phyloP scores from a whole-genome alignment of 2,329 filamentous ascomycete genomes.

The Colletotrichum higginsianum region DNA sequence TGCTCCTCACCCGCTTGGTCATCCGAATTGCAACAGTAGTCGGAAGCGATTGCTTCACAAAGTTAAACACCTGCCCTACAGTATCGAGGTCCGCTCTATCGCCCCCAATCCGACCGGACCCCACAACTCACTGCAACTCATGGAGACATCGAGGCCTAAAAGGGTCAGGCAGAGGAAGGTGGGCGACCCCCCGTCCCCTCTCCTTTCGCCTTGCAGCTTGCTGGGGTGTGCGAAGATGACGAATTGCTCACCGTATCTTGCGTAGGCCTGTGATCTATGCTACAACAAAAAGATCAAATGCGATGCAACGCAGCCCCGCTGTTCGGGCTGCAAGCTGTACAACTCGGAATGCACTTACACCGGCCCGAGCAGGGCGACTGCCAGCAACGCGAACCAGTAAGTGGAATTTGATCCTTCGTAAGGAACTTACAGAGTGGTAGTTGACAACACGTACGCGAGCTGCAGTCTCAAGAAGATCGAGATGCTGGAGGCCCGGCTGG shows the following conservation, averaged over 20 bases:
- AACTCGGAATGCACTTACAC: slow-evolving; percentile 38
- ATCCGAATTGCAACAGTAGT: too few species aligned
- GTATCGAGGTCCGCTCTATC: neutral
- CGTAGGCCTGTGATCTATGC: slow-evolving; percentile 35
- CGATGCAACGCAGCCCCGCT: slow-evolving; percentile 26
- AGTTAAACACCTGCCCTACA: neutral
- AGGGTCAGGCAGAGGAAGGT: slow-evolving; percentile 34
- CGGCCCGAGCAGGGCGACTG: slow-evolving; percentile 8
- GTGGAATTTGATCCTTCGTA: accelerated
- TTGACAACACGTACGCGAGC: neutral
- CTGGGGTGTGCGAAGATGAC: too few species aligned
- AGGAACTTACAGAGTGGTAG: accelerated
- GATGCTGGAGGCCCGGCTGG: slow-evolving; percentile 21
- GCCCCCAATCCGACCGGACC: neutral
- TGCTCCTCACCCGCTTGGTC: neutral
- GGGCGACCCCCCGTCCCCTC: neutral
- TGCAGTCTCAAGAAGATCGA: slow-evolving; percentile 20
- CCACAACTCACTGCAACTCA: neutral
- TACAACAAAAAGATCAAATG: slow-evolving; percentile 41
- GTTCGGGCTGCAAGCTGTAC: slow-evolving; percentile 39
- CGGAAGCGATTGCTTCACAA: too few species aligned
- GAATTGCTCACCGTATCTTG: neutral
- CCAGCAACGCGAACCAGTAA: slow-evolving; percentile 1
- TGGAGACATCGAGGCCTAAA: slow-evolving; percentile 21
- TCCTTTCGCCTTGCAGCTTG: too few species aligned